These are phyloP conservation scores for Penicillium paxilli DNA, from an alignment of 495 filamentous ascomycete genomes.

Conservation along the genomic window DNA sequence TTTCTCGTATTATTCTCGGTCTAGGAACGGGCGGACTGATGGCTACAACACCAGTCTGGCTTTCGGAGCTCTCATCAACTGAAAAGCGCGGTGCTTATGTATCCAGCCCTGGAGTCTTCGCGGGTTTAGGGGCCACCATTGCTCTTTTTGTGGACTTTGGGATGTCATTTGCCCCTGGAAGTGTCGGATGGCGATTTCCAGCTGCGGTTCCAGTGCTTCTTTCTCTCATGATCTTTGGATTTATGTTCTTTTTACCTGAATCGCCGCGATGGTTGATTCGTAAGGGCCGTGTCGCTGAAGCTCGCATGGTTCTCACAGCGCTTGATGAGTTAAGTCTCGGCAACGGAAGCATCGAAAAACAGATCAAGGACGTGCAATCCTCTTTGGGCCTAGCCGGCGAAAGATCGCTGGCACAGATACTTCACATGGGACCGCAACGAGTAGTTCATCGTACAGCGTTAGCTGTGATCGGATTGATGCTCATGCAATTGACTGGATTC, in stretches of 20 bases:
- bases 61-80: constrained; percentile 42
- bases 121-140: constrained; percentile 48
- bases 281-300: constrained; percentile 47
- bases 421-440: constrained; percentile 26
- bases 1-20: constrained; percentile 44
- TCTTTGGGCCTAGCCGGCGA: constrained; percentile 24
- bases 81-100: constrained; percentile 35
- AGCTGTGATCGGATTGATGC: constrained; percentile 31
- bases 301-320: constrained; percentile 34
- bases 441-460: constrained; percentile 23
- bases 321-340: constrained; percentile 25
- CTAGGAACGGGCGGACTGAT: constrained; percentile 53
- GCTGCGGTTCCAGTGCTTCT: constrained; percentile 53
- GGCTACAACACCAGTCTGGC: constrained; percentile 47
- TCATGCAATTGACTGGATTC: constrained; percentile 58
- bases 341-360: constrained; percentile 20
- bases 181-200: constrained; percentile 46
- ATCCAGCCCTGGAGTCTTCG: constrained; percentile 38
- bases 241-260: constrained; percentile 59
- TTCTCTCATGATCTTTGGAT: constrained; percentile 53
- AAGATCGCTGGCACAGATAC: constrained; percentile 8
- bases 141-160: constrained; percentile 41
- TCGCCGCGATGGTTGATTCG: constrained; percentile 59
- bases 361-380: constrained; percentile 34
- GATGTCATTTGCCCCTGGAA: constrained; percentile 38